Conservation (phyloP, 1,284 basidiomycete genomes). For the Ceraceosorus guamensis region DNA sequence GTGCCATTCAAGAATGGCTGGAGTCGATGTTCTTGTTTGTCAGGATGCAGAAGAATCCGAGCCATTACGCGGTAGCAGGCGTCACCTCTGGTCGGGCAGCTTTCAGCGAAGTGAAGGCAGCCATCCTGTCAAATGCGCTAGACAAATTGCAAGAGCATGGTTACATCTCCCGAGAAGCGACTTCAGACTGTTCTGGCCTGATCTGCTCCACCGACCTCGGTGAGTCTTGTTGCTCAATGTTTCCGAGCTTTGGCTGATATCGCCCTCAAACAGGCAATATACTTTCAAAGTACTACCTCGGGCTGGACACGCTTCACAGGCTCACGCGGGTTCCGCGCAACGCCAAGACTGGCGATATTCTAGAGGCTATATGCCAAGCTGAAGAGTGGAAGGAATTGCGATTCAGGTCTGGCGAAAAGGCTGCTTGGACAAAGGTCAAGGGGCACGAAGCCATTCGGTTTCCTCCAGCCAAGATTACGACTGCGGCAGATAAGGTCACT, state of each 20-base stretch:
- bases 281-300: constrained; percentile 31
- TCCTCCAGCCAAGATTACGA: constrained; percentile 22
- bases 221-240: constrained; percentile 15
- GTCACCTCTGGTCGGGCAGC: no score
- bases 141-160: no score
- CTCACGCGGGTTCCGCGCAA: constrained; percentile 15
- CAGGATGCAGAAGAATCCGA: constrained; percentile 29
- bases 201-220: constrained; percentile 18
- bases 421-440: constrained; percentile 13
- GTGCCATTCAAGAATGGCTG: constrained; percentile 8
- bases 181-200: constrained; percentile 16
- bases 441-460: constrained; percentile 32
- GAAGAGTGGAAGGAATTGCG: constrained; percentile 44
- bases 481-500: constrained; percentile 29
- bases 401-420: constrained; percentile 47
- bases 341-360: constrained; percentile 13
- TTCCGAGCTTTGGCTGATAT: constrained; percentile 14
- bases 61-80: no score
- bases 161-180: no score
- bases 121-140: no score
- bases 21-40: constrained; percentile 13
- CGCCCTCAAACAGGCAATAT: constrained; percentile 26
- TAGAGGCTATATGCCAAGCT: constrained; percentile 29
- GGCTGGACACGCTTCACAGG: constrained; percentile 26
- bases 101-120: no score